phyloP scores from a whole-genome alignment of 2,329 filamentous ascomycete genomes.

The Clarireedia monteithiana region DNA sequence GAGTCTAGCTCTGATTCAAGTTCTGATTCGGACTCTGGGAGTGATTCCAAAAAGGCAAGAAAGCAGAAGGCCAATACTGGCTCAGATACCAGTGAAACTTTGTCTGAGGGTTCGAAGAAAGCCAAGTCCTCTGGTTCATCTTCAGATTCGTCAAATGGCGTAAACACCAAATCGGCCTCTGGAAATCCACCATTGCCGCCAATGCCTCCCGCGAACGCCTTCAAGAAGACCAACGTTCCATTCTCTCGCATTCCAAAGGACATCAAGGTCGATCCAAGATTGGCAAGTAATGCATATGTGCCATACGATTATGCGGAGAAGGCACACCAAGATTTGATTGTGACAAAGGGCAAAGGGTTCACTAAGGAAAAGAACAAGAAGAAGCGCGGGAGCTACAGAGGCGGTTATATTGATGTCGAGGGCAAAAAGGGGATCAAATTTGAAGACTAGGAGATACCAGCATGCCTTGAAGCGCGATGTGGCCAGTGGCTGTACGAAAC shows the following conservation, averaged over 20 bases:
- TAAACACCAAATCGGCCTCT: constrained; percentile 25
- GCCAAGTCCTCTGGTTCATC: constrained; percentile 21
- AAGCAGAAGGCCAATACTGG: constrained; percentile 31
- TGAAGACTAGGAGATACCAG: constrained; percentile 57
- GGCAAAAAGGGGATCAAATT: constrained; percentile 89
- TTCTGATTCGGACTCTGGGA: constrained; percentile 30
- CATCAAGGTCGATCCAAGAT: constrained; percentile 58
- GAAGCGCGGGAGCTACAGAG: constrained; percentile 83
- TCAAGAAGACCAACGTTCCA: constrained; percentile 53
- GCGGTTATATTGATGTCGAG: constrained; percentile 76
- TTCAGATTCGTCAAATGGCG: constrained; percentile 17
- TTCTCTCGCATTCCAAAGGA: constrained; percentile 72
- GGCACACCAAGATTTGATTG: constrained; percentile 79
- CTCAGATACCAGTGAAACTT: constrained; percentile 28
- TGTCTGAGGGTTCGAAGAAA: constrained; percentile 26
- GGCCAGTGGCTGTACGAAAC: not conserved
- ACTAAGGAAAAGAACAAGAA: constrained; percentile 99
- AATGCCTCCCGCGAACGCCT: constrained; percentile 25
- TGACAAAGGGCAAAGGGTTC: constrained; percentile 93
- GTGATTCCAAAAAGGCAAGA: constrained; percentile 37
- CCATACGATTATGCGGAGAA: constrained; percentile 82
- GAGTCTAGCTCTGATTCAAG: constrained; percentile 28
- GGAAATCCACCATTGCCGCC: constrained; percentile 29
- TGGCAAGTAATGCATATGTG: constrained; percentile 73
- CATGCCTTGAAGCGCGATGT: not conserved